Evolutionary conservation across 2,329 filamentous ascomycete species (phyloP).

Genomic region (Lecanosticta acicola): DNA sequence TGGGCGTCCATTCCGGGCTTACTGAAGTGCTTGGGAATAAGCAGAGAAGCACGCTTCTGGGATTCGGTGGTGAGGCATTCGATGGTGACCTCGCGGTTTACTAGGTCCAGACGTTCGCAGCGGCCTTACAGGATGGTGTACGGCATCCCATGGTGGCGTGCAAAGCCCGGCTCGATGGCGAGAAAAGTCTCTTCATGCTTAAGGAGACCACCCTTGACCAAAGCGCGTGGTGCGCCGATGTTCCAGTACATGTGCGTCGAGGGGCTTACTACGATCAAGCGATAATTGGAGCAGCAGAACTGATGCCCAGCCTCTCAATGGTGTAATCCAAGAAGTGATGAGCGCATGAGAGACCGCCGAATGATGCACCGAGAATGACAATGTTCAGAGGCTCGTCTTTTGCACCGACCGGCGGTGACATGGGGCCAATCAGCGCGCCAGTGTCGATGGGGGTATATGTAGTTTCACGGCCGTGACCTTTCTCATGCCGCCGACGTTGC

Average conservation of each 20-base stretch:
- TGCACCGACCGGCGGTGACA: conserved; percentile 11
- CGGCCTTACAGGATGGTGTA: conserved; percentile 30
- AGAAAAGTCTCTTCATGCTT: conserved; percentile 34
- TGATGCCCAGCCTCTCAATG: conserved; percentile 27
- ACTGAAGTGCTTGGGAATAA: conserved; percentile 6
- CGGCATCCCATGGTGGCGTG: conserved; percentile 27
- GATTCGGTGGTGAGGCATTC: conserved; percentile 19
- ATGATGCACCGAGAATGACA: conserved; percentile 37
- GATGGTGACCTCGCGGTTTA: conserved; percentile 25
- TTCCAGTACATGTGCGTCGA: conserved; percentile 37
- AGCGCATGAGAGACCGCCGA: conserved; percentile 34
- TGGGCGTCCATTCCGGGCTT: conserved; percentile 3
- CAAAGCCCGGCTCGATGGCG: conserved; percentile 32
- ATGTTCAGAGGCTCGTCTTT: conserved; percentile 31
- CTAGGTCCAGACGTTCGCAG: conserved; percentile 27
- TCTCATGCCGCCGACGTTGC: no score
- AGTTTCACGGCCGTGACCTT: no score
- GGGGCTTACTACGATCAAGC: conserved; percentile 33
- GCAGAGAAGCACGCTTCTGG: conserved; percentile 13
- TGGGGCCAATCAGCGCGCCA: neutral
- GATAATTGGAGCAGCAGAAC: conserved; percentile 25
- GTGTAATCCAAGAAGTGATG: conserved; percentile 34
- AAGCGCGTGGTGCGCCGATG: conserved; percentile 34
- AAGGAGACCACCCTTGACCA: conserved; percentile 33
- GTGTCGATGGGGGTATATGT: no score